These are phyloP conservation scores for Andrographis paniculata DNA, from an alignment of 305 asterid species.

Conservation along the genomic window DNA sequence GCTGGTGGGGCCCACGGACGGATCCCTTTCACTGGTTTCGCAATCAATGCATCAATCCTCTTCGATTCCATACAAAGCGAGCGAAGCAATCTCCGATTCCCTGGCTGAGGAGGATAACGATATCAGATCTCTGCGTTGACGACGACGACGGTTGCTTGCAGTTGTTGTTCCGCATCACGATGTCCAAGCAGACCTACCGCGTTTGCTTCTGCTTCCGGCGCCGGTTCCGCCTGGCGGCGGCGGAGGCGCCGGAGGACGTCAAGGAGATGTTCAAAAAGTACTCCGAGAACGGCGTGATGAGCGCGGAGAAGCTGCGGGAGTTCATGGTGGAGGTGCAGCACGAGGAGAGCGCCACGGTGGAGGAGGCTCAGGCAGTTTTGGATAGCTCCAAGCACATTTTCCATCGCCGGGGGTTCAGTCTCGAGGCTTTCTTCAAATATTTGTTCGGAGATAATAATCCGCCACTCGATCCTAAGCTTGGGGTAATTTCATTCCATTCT, in stretches of 20 bases:
- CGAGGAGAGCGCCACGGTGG: constrained; percentile 51
- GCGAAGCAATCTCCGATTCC: no score
- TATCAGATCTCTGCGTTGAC: no score
- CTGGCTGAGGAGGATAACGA: no score
- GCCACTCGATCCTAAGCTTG: constrained; percentile 45
- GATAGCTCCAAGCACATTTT: constrained; percentile 45
- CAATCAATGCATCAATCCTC: constrained; percentile 21
- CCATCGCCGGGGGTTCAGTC: constrained; percentile 50
- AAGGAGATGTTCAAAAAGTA: constrained; percentile 39
- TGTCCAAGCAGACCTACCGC: constrained; percentile 11
- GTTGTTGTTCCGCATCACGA: no score
- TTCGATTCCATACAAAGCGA: no score
- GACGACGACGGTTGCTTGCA: no score
- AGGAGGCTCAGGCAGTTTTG: constrained; percentile 59
- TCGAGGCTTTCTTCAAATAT: constrained; percentile 62
- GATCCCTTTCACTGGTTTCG: not conserved
- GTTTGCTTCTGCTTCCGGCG: constrained; percentile 87
- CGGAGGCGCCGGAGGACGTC: constrained; percentile 72
- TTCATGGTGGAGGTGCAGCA: constrained; percentile 73
- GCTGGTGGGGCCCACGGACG: constrained; percentile 18
- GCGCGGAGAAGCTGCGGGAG: constrained; percentile 36
- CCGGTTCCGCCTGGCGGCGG: constrained; percentile 54
- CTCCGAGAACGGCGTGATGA: constrained; percentile 66
- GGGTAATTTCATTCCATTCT: constrained; percentile 36
- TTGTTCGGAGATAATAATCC: constrained; percentile 63